Evolutionary conservation across 768 basidiomycete genomes (phyloP).

Genomic region (Tricholoma matsutake): DNA sequence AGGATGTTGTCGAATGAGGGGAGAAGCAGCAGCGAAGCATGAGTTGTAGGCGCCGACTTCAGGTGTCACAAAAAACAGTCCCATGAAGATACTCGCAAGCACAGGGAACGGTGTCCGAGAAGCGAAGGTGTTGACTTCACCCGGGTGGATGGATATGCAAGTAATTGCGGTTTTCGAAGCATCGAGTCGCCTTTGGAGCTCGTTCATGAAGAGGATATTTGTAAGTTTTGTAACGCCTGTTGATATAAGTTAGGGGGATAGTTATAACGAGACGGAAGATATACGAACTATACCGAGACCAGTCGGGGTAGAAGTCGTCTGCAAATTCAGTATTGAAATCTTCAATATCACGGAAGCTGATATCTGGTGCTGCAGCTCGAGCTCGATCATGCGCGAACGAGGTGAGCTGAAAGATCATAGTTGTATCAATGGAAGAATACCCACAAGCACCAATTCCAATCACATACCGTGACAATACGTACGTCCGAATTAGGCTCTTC

Average conservation of each 20-base stretch:
- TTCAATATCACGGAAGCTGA: conserved; percentile 27
- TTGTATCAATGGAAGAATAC: not conserved
- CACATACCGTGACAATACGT: conserved; percentile 26
- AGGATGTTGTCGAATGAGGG: conserved; percentile 26
- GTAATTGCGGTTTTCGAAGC: conserved; percentile 26
- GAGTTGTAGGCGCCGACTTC: conserved; percentile 34
- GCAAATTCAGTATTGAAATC: conserved; percentile 32
- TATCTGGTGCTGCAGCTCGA: conserved; percentile 19
- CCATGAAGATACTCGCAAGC: conserved; percentile 19
- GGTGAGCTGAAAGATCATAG: conserved; percentile 17
- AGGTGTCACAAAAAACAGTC: conserved; percentile 24
- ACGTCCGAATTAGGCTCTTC: conserved; percentile 27
- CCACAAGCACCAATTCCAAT: too few species aligned
- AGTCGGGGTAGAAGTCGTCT: conserved; percentile 22
- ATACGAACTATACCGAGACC: conserved; percentile 24
- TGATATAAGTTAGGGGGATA: not conserved
- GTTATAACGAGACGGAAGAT: not conserved
- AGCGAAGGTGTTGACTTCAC: conserved; percentile 31
- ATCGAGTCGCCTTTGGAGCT: conserved; percentile 44
- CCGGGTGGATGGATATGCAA: conserved; percentile 32
- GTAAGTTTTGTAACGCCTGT: conserved; percentile 47
- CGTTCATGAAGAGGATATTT: conserved; percentile 39
- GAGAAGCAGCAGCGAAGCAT: conserved; percentile 40
- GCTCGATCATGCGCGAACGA: conserved; percentile 23
- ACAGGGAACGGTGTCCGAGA: conserved; percentile 18